Evolutionary conservation across 1,284 basidiomycete species (phyloP), one percentile per base, ranked within the genome.

Genomic region (Polyporus tsugae): DNA sequence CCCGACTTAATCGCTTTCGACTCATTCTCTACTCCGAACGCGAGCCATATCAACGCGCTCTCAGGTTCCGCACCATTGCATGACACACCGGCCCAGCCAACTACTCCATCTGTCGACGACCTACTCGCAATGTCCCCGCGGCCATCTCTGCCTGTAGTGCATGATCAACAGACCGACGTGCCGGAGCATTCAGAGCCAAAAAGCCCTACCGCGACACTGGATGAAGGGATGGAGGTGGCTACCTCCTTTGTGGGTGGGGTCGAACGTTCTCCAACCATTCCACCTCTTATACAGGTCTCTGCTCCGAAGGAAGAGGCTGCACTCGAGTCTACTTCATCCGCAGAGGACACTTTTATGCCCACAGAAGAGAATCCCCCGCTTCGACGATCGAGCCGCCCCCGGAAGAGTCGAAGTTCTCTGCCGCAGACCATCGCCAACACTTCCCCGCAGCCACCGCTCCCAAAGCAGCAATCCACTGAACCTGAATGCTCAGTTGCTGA

Each of bases 1-100:
- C 76, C 65, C 15, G 81, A 82, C 70, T 78, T 82, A 52, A 84
- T 86, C 46, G 81, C 79, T 52, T 82, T 85, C 64, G 82, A 85
- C 73, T 82, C 82, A 29, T 78, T 79, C 63, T 76, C 79, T 46
- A 74, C 76, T 55, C 72, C 75, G 38, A 64, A 63, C 35, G 66
- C 63, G 11, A 41, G 33, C 36, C 39, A 41, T 60, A 35, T 59
- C 39, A 49, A 72, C 53, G 65, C 68, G 7, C 68, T 53, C 46
- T 58, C 61, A 62, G 64, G 59, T 41, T 11, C 58, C 5, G 46
- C 35, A 7, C 35, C 63, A n/a, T 33, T 53, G 33, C 49, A 44
- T 52, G 58, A 46, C 11, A 39, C 15, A 29, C 53, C n/a, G 15
- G 55, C 22, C 36, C 53, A 63, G 36, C 57, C 35, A 2, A 52